Percentiles rank a stretch among this genome's conserved stretches.
These are phyloP conservation scores for Hansenula lynferdii DNA, from an alignment of 1,139 yeast genomes.

Conservation along the genomic window DNA sequence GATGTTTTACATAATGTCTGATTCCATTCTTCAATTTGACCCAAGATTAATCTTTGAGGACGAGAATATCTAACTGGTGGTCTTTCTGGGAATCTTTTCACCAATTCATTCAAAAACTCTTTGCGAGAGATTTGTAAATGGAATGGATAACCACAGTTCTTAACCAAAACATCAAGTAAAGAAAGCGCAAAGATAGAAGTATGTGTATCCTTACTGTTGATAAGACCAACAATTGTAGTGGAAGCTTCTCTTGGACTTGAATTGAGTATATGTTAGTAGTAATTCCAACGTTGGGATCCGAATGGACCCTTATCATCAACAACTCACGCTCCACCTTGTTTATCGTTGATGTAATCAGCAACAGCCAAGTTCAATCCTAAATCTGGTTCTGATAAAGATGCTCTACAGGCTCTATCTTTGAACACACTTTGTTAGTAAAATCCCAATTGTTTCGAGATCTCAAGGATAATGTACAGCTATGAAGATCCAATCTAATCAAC, in stretches of 20 bases:
- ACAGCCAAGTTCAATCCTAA: slow-evolving; percentile 85
- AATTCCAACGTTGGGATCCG: too few species aligned
- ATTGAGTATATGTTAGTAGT: neutral
- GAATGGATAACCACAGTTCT: slow-evolving; percentile 97
- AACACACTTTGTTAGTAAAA: slow-evolving; percentile 7
- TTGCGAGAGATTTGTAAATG: slow-evolving; percentile 93
- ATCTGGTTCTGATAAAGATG: slow-evolving; percentile 82
- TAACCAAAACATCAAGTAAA: slow-evolving; percentile 80
- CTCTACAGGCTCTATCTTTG: slow-evolving; percentile 81
- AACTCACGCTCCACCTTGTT: slow-evolving; percentile 67
- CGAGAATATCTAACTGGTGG: slow-evolving; percentile 86
- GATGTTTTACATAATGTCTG: slow-evolving; percentile 92
- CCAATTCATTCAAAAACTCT: slow-evolving; percentile 90
- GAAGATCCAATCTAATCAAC: neutral
- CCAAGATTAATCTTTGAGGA: slow-evolving; percentile 78
- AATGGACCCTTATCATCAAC: neutral
- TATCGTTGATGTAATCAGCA: slow-evolving; percentile 88
- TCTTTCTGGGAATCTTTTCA: slow-evolving; percentile 88
- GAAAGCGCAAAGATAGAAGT: slow-evolving; percentile 58
- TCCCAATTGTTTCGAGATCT: too few species aligned
- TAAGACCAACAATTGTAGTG: slow-evolving; percentile 76
- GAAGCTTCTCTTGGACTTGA: slow-evolving; percentile 90
- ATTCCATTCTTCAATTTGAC: slow-evolving; percentile 96
- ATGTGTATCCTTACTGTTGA: slow-evolving; percentile 81
- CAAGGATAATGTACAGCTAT: neutral